These are phyloP conservation scores for Osmanthus fragrans DNA, from an alignment of 257 asterid genomes.

Conservation along the genomic window DNA sequence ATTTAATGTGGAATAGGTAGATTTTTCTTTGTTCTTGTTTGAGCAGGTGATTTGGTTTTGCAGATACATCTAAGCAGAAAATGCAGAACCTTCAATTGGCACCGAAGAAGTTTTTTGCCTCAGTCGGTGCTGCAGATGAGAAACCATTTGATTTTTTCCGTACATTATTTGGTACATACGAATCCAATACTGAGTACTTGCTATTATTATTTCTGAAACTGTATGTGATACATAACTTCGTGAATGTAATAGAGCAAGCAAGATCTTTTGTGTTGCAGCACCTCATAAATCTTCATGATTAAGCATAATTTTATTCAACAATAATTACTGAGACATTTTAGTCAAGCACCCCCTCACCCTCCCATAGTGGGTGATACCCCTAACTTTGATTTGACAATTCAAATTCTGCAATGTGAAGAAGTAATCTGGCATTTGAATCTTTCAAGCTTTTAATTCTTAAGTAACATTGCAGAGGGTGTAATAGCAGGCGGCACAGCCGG, in stretches of 20 bases:
- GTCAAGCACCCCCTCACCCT: neutral
- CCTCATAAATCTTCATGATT: neutral
- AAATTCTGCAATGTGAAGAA: neutral
- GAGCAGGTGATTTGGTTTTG: conserved; percentile 38
- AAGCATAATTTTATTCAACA: no score
- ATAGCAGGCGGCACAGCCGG: conserved; percentile 97
- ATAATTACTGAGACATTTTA: neutral
- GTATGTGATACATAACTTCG: neutral
- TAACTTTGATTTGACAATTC: conserved; percentile 4
- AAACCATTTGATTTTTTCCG: conserved; percentile 83
- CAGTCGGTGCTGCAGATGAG: conserved; percentile 51
- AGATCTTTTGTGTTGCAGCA: conserved; percentile 6
- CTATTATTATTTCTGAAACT: conserved; percentile 16
- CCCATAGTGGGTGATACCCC: neutral
- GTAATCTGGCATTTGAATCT: neutral
- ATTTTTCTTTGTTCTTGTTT: conserved; percentile 19
- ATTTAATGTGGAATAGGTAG: no score
- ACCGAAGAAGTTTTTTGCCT: conserved; percentile 58
- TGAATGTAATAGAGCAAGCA: neutral
- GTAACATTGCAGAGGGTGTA: conserved; percentile 69
- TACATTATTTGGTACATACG: conserved; percentile 59
- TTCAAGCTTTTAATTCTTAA: neutral
- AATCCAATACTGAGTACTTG: neutral
- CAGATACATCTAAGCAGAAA: conserved; percentile 61
- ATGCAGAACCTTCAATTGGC: conserved; percentile 49